A percentile compares a stretch with the other conserved stretches of the same genome.
Evolutionary conservation across 148 eudicot genomes (phyloP).

Genomic region (Camellia granthamiana): DNA sequence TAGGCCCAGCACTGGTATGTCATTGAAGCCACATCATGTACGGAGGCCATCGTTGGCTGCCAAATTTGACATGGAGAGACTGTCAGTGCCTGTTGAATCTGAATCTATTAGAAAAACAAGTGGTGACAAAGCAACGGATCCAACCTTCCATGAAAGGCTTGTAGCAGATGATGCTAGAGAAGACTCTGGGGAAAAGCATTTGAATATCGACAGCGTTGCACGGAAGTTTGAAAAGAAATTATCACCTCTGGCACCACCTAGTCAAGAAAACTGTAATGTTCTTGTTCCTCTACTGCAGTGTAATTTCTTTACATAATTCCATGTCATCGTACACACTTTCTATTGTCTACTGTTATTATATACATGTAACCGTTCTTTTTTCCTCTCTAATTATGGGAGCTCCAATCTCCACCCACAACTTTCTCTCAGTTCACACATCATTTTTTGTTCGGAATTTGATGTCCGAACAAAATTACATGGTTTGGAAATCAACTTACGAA

Average conservation of each 20-base stretch:
- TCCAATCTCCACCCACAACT: too few relatives aligned
- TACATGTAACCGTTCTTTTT: background rate
- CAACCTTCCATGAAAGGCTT: slow-evolving; percentile 34
- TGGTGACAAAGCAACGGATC: slow-evolving; percentile 17
- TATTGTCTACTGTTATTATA: background rate
- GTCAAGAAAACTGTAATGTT: slow-evolving; percentile 40
- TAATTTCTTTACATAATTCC: background rate
- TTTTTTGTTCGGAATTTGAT: too few relatives aligned
- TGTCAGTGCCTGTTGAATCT: slow-evolving; percentile 32
- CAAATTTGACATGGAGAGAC: slow-evolving; percentile 36
- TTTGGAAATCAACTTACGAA: too few relatives aligned
- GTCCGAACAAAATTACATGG: too few relatives aligned
- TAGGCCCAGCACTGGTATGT: slow-evolving; percentile 25
- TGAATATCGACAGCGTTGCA: slow-evolving; percentile 33
- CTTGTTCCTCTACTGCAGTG: slow-evolving; percentile 7
- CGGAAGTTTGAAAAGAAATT: slow-evolving; percentile 39
- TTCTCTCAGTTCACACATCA: too few relatives aligned
- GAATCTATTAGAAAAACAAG: slow-evolving; percentile 17
- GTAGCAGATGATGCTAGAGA: slow-evolving; percentile 43
- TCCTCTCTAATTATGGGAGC: background rate
- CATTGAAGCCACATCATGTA: slow-evolving; percentile 47
- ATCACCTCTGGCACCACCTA: slow-evolving; percentile 32
- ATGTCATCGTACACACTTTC: background rate
- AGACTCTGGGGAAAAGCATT: slow-evolving; percentile 39
- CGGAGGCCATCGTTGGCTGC: slow-evolving; percentile 36